phyloP scores from a whole-genome alignment of 2,329 filamentous ascomycete genomes.

The Alternaria tenuissima region DNA sequence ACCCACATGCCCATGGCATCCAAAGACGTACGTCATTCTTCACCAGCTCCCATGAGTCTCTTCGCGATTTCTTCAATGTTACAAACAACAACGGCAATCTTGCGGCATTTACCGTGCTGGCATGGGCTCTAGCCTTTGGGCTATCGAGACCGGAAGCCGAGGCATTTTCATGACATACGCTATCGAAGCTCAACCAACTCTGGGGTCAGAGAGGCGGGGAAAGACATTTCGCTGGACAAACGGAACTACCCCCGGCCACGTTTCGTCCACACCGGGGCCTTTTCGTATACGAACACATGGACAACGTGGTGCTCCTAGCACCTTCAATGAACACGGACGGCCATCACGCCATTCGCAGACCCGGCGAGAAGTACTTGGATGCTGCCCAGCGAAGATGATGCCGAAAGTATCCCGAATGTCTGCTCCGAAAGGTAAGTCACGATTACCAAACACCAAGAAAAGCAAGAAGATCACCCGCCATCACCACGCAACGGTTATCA shows the following conservation, averaged over 20 bases:
- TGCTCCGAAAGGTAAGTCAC: not conserved
- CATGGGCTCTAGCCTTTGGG: not conserved
- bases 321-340: not conserved
- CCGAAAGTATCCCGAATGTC: not conserved
- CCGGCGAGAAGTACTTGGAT: not conserved
- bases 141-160: slow-evolving; percentile 2
- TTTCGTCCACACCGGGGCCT: slow-evolving; percentile 1
- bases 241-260: slow-evolving; percentile 1
- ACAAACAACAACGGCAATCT: not conserved
- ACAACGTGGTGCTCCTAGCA: slow-evolving; percentile 11
- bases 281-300: slow-evolving; percentile 13
- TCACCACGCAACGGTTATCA: slow-evolving; percentile 1
- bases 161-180: slow-evolving; percentile 3
- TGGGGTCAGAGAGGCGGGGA: slow-evolving; percentile 6
- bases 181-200: slow-evolving; percentile 6
- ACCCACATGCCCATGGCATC: not conserved
- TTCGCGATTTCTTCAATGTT: not conserved
- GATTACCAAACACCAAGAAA: not conserved
- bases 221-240: not conserved
- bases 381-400: not conserved
- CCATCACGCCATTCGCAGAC: not conserved
- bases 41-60: not conserved
- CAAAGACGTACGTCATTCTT: slow-evolving; percentile 7
- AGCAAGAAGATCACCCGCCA: not conserved
- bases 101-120: not conserved